Evolutionary conservation across 1,284 basidiomycete species (phyloP), one percentile per base, ranked within the genome.

Genomic region (Ceratobasidium sp.): DNA sequence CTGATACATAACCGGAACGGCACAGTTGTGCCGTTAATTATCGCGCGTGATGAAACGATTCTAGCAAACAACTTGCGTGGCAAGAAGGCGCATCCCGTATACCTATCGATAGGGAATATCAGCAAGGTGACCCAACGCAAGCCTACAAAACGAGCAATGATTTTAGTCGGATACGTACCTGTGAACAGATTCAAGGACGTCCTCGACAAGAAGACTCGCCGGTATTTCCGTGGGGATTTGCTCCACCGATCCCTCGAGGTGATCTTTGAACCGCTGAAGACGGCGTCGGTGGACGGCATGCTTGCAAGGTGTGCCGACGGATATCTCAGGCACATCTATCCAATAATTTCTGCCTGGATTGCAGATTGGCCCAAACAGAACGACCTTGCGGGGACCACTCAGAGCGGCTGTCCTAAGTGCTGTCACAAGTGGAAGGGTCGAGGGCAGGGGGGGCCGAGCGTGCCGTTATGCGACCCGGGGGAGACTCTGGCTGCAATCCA

Each of bases 161-260:
- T 73, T 6, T 14, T 73, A 11, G 14, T 70, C 11, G 49, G 73
- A 8, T 73, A 73, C 59, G 18, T 70, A 41, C 73, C 73, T 9
- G 73, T 73, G 1, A 16, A 35, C 30, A 0, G 26, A 18, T 55
- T 55, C 7, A 32, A 55, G 50, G n/a, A 54, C 5, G 50, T 54
- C 13, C 5, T 54, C 4, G 7, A 26, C 26, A 18, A 54, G 26
- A 18, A 32, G 9, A 54, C 16, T 14, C 13, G 52, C 52, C 11
- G 18, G 26, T 26, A 30, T 1, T 54, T 30, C 16, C 28, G 26
- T 18, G 26, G 11, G 11, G 52, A 54, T 14, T 4, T 54, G 14
- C 18, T 54, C 21, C 52, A 54, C 13, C 26, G 26, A 9, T 75
- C 73, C 35, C 76, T 78, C 70, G 16, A 43, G 11, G 21, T 67